Base-by-base conservation (phyloP, 371 early-diverging fungal species). In the Mucor circinelloides region DNA sequence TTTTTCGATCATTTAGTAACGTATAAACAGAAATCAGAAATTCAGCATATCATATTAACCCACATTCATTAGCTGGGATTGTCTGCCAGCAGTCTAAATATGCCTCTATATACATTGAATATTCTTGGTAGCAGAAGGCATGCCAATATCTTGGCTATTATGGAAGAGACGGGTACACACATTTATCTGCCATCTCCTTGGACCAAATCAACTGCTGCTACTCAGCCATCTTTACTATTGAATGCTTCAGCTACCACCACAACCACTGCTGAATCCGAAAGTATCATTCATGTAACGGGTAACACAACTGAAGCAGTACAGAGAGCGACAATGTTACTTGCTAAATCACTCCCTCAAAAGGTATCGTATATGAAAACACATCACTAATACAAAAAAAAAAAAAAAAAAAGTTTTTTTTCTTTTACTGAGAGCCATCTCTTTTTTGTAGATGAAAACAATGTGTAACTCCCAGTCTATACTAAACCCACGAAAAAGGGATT, bases 81-180 rank as follows among this genome's bases (percentile, higher is more conserved):
- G 17, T 28, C 32, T 46, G 58, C 48, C 21, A 50, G 63, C 28
- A 60, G 34, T 46, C 13, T 66, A 15, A 50, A 32, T 13, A 56
- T 67, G n/a, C 71, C 67, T 25, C 59, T 67, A 3, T 71, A 67
- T 25, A 38, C 46, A 4, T 19, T 67, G 3, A 67, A 67, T 48
- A 44, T 64, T 6, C 12, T 71, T 21, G 71, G 67, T 6, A 66
- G 56, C 19, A 62, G 58, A 64, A 66, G 63, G 48, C 60, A 71
- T 44, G 28, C 38, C 8, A 42, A 81, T 13, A 68, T 91, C 27
- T 78, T 85, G 56, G 65, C 79, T 6, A 78, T 92, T 50, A 92
- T 91, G 92, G 81, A 87, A 56, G 85, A 87, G 48, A 86, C 84
- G 19, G 60, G 79, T 48, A 88, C 87, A 44, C 89, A 83, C 67